Conservation (phyloP, 257 asterid genomes). For the Catharanthus roseus region DNA sequence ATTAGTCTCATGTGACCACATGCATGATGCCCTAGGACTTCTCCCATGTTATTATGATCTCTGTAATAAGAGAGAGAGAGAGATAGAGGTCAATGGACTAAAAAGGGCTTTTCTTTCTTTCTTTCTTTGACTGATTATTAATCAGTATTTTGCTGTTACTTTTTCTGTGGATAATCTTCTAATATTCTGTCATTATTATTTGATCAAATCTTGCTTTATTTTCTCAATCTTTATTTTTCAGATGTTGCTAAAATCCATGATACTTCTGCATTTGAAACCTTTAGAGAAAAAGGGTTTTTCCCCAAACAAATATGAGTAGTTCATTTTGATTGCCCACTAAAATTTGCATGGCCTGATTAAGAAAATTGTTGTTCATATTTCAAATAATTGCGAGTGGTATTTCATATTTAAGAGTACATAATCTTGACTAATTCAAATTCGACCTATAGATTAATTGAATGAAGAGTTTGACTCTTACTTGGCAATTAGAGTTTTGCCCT, state of each 20-base stretch:
- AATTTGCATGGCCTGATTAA: background rate
- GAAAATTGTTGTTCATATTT: background rate
- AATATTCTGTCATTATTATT: background rate
- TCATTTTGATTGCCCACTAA: background rate
- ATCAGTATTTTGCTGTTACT: background rate
- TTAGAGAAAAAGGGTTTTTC: background rate
- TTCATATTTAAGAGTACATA: too few relatives aligned
- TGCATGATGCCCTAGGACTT: constrained; percentile 37
- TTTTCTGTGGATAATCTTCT: constrained; percentile 7
- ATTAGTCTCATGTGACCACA: constrained; percentile 68
- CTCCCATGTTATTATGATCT: constrained; percentile 42
- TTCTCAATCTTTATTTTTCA: background rate
- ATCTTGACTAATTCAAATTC: too few relatives aligned
- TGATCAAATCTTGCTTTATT: background rate
- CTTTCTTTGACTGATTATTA: constrained; percentile 36
- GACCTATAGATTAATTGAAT: too few relatives aligned
- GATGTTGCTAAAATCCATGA: background rate
- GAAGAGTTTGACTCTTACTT: too few relatives aligned
- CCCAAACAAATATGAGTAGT: background rate
- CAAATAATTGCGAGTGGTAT: too few relatives aligned
- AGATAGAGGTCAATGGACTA: constrained; percentile 26
- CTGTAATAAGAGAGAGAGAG: too few relatives aligned
- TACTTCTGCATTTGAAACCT: background rate
- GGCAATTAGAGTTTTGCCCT: too few relatives aligned
- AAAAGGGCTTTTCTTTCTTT: constrained; percentile 9